Evolutionary conservation across 805 yeast genomes (phyloP).

Genomic region (Hanseniaspora nectarophila): DNA sequence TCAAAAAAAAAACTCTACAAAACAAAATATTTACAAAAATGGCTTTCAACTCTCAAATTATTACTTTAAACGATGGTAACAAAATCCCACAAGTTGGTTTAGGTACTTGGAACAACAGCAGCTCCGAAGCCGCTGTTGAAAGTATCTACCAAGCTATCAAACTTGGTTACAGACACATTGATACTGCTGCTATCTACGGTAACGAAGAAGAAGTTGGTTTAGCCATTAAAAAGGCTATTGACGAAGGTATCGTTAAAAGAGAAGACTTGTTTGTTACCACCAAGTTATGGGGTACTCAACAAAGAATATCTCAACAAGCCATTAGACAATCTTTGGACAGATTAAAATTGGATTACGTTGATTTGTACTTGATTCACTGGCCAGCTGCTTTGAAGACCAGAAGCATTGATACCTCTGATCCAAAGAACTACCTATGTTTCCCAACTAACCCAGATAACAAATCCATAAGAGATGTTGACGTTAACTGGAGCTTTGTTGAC

Average conservation of each 20-base stretch:
- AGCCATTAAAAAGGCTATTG: conserved; percentile 28
- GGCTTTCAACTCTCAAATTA: conserved; percentile 12
- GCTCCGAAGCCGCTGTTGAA: conserved; percentile 40
- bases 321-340: conserved; percentile 55
- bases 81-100: conserved; percentile 56
- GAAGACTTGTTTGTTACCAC: conserved; percentile 68
- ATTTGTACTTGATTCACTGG: conserved; percentile 79
- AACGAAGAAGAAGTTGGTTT: conserved; percentile 57
- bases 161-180: conserved; percentile 63
- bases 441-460: conserved; percentile 32
- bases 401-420: conserved; percentile 29
- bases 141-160: conserved; percentile 52
- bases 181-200: conserved; percentile 57
- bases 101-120: conserved; percentile 60
- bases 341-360: conserved; percentile 66
- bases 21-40: not conserved
- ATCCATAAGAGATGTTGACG: conserved; percentile 29
- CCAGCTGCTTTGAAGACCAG: conserved; percentile 66
- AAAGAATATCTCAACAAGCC: conserved; percentile 58
- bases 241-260: conserved; percentile 13
- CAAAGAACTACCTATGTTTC: conserved; percentile 20
- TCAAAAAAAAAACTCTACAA: not conserved
- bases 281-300: conserved; percentile 82
- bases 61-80: conserved; percentile 50
- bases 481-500: conserved; percentile 36